Conservation (phyloP, 345 rosid genomes). For the Combretum micranthum region DNA sequence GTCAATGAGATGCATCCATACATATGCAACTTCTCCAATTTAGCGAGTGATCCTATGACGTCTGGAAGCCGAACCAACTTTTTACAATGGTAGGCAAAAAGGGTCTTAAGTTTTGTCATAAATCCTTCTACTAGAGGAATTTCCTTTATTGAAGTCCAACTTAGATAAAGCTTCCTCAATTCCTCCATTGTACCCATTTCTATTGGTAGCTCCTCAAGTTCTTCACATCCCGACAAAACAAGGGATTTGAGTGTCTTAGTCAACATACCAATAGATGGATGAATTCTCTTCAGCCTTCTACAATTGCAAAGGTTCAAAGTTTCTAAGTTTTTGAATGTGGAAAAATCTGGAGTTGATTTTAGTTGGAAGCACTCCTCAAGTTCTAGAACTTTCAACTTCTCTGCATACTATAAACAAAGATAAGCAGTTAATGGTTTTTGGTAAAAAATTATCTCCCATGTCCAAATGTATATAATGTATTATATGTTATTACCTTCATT, state of each 20-base stretch:
- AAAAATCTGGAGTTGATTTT: too few species aligned
- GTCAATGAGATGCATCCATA: too few species aligned
- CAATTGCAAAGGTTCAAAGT: background rate
- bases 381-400: too few species aligned
- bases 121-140: background rate
- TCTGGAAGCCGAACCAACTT: background rate
- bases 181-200: background rate
- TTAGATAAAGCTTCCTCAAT: background rate
- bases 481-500: too few species aligned
- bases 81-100: rapidly evolving
- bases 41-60: background rate
- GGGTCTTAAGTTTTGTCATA: background rate
- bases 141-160: too few species aligned
- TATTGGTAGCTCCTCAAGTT: rapidly evolving
- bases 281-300: background rate
- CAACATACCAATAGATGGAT: background rate
- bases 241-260: background rate
- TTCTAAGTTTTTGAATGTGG: background rate
- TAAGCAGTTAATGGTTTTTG: too few species aligned
- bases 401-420: too few species aligned
- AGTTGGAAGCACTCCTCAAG: too few species aligned
- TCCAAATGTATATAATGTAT: background rate
- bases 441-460: too few species aligned
- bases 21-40: background rate
- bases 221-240: rapidly evolving